Conservation (phyloP, 371 early-diverging fungal genomes). For the Lichtheimia corymbifera region DNA sequence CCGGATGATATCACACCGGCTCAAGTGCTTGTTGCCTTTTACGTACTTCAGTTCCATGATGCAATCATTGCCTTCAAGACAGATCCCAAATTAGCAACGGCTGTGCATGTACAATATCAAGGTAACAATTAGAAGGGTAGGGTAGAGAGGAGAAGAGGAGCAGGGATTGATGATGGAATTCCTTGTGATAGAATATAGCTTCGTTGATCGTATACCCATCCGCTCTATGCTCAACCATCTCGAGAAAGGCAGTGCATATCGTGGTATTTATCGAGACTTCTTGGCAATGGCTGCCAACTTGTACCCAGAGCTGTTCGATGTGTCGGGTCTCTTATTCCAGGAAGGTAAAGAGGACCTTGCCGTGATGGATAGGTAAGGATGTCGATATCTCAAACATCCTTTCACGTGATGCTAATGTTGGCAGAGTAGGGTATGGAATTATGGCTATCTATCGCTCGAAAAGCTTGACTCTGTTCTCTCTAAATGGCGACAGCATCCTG, state of each 20-base stretch:
- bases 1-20: slow-evolving; percentile 27
- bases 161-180: neutral
- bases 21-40: slow-evolving; percentile 42
- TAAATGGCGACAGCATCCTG: neutral
- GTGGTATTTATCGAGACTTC: slow-evolving; percentile 45
- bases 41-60: slow-evolving; percentile 44
- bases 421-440: neutral
- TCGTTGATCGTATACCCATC: slow-evolving; percentile 40
- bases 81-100: slow-evolving; percentile 27
- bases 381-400: neutral
- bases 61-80: slow-evolving; percentile 35
- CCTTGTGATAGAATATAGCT: slow-evolving; percentile 27
- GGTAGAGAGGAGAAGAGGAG: neutral
- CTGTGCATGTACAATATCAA: slow-evolving; percentile 16
- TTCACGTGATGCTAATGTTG: too few species aligned
- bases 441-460: neutral
- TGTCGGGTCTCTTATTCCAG: slow-evolving; percentile 36
- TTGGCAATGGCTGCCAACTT: slow-evolving; percentile 41
- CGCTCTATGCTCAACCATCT: slow-evolving; percentile 43
- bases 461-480: neutral
- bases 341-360: slow-evolving; percentile 36
- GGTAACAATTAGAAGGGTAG: slow-evolving; percentile 14
- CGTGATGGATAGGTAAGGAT: slow-evolving; percentile 6
- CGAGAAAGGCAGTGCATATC: slow-evolving; percentile 36
- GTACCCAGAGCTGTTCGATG: slow-evolving; percentile 55